Evolutionary conservation across 495 filamentous ascomycete species (phyloP), one percentile per base, ranked within the genome.

Genomic region (Xylaria venustula): DNA sequence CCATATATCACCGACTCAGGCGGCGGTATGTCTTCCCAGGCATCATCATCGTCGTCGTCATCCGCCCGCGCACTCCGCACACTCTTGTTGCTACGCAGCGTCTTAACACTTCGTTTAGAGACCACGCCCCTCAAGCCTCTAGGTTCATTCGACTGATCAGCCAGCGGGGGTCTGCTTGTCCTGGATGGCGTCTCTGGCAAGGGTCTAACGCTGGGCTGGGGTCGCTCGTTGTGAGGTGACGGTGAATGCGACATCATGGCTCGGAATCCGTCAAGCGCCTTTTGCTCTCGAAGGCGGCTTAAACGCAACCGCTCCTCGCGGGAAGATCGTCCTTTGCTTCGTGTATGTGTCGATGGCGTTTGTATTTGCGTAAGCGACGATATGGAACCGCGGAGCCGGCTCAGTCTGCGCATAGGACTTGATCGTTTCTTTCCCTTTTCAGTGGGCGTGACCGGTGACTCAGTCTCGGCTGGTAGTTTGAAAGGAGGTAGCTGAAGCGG

Each of bases 21-120:
- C 23, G 69, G 69, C 1, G 61, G 59, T 49, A 71, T 62, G 49
- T 71, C 69, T 22, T 71, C 69, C 69, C 69, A 71, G 15, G 62
- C 62, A 34, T 67, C 66, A 0, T 65, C 63, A 19, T 67, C 67
- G 2, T 68, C 68, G 15, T 68, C 63, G 1, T 63, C 68, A 7
- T 52, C 63, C 5, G 42, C 53, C 62, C 59, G 64, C 9, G 49
- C 30, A 40, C 68, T 67, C 20, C 60, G 41, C 58, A 55, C 9
- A 40, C 68, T 68, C 48, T 68, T 68, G 6, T 61, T 42, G 47
- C 64, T 71, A 32, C 46, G 54, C 11, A 57, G 46, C 17, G 57
- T 45, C 52, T 60, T 64, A 54, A 59, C 53, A 37, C 52, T 69
- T 12, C 60, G 34, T 44, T 62, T 65, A 5, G 64, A 63, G 0